Evolutionary conservation across 768 basidiomycete species (phyloP).

Genomic region (Antrodiella citrinella): DNA sequence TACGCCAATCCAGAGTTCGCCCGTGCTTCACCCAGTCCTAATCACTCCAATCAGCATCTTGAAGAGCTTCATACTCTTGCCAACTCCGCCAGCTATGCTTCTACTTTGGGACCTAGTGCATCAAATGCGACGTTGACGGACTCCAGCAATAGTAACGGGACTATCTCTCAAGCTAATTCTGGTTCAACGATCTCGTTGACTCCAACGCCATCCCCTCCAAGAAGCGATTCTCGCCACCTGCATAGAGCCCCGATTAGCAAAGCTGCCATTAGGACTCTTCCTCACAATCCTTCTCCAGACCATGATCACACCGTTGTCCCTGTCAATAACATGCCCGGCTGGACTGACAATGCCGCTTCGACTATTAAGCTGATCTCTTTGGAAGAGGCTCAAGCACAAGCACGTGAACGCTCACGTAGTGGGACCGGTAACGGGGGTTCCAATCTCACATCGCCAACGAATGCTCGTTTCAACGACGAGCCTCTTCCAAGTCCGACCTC

Average conservation of each 20-base stretch:
- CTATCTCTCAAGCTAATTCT: slow-evolving; percentile 22
- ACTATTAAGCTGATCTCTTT: slow-evolving; percentile 66
- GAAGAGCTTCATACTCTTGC: slow-evolving; percentile 9
- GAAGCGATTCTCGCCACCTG: slow-evolving; percentile 8
- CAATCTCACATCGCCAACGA: not conserved
- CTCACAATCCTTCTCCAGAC: not conserved
- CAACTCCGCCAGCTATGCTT: slow-evolving; percentile 8
- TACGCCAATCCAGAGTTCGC: slow-evolving; percentile 76
- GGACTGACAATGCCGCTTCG: slow-evolving; percentile 37
- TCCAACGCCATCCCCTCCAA: slow-evolving; percentile 16
- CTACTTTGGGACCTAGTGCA: slow-evolving; percentile 26
- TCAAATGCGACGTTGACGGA: slow-evolving; percentile 47
- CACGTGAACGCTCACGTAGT: slow-evolving; percentile 47
- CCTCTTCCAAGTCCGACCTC: not conserved
- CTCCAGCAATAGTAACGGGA: slow-evolving; percentile 23
- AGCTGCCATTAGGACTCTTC: slow-evolving; percentile 11
- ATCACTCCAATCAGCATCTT: slow-evolving; percentile 2
- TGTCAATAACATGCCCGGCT: slow-evolving; percentile 26
- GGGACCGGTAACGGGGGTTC: slow-evolving; percentile 14
- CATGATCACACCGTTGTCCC: not conserved
- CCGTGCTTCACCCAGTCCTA: slow-evolving; percentile 1
- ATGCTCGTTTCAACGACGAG: slow-evolving; percentile 5
- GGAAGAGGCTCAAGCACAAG: slow-evolving; percentile 67
- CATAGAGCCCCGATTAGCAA: not conserved
- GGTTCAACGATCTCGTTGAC: slow-evolving; percentile 18